Evolutionary conservation across 139 green algal genomes (phyloP).

Genomic region (Limnomonas spitsbergensis): DNA sequence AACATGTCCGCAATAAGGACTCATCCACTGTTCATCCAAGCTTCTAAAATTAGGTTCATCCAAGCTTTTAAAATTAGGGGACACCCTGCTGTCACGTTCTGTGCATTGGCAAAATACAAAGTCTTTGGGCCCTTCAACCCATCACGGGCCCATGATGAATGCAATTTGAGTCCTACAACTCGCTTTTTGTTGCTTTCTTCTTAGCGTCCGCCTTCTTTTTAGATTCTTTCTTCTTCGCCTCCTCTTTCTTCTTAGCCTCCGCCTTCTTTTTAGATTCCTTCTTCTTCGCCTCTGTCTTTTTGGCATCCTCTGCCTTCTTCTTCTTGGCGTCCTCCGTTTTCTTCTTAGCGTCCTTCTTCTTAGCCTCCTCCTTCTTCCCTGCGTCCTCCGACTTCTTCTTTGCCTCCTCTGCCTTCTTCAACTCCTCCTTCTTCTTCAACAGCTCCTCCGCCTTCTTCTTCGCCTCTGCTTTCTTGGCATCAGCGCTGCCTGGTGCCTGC

Average conservation of each 20-base stretch:
- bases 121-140: too few relatives aligned
- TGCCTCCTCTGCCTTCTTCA: background rate
- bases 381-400: background rate
- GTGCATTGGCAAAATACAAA: too few relatives aligned
- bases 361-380: background rate
- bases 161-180: background rate
- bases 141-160: too few relatives aligned
- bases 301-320: constrained; percentile 10
- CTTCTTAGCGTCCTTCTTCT: constrained; percentile 4
- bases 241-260: constrained; percentile 9
- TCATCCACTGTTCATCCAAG: too few relatives aligned
- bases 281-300: constrained; percentile 8
- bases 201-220: background rate
- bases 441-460: background rate
- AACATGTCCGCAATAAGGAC: too few relatives aligned
- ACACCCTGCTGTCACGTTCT: too few relatives aligned
- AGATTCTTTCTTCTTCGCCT: background rate
- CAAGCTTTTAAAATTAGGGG: too few relatives aligned
- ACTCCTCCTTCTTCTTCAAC: background rate
- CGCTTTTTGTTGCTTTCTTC: background rate
- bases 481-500: background rate
- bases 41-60: too few relatives aligned
- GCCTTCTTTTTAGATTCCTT: constrained; percentile 8
- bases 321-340: background rate
- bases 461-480: background rate